Conservation (phyloP, 441 rosid genomes). For the Adansonia madagascariensis region DNA sequence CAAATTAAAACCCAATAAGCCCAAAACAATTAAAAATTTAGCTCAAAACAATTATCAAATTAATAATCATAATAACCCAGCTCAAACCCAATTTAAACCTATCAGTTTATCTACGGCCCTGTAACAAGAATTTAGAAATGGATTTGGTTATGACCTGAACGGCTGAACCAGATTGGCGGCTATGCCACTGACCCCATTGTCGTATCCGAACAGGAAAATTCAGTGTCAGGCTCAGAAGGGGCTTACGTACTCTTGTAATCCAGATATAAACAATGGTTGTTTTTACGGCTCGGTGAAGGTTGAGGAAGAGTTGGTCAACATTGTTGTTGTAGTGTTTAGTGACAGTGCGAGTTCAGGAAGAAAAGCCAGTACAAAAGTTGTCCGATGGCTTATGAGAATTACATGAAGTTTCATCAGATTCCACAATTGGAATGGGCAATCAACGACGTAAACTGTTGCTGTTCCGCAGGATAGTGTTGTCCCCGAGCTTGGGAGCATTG, state of each 20-base stretch:
- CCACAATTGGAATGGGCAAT: slow-evolving; percentile 60
- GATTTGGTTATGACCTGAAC: slow-evolving; percentile 31
- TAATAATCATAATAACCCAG: not conserved
- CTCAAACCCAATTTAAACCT: not conserved
- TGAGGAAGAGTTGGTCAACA: not conserved
- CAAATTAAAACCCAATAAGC: too few relatives aligned
- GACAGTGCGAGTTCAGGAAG: slow-evolving; percentile 36
- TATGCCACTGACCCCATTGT: not conserved
- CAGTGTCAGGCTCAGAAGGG: slow-evolving; percentile 37
- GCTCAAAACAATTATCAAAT: not conserved
- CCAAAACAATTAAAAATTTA: too few relatives aligned
- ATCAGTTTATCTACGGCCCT: not conserved
- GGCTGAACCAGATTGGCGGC: slow-evolving; percentile 26
- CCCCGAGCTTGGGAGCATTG: slow-evolving; percentile 52
- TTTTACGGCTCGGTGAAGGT: slow-evolving; percentile 12
- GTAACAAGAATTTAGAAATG: slow-evolving; percentile 13
- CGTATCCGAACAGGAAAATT: slow-evolving; percentile 34
- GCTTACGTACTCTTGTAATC: slow-evolving; percentile 6
- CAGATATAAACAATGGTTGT: not conserved
- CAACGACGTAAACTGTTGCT: slow-evolving; percentile 29
- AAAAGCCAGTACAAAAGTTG: slow-evolving; percentile 46
- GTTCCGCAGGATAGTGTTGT: slow-evolving; percentile 48
- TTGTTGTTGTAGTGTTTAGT: not conserved
- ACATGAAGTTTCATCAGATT: slow-evolving; percentile 66
- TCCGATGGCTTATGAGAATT: slow-evolving; percentile 58